Base-by-base conservation (phyloP, 192 early-diverging fungal genomes). In the Umbelopsis isabellina region DNA sequence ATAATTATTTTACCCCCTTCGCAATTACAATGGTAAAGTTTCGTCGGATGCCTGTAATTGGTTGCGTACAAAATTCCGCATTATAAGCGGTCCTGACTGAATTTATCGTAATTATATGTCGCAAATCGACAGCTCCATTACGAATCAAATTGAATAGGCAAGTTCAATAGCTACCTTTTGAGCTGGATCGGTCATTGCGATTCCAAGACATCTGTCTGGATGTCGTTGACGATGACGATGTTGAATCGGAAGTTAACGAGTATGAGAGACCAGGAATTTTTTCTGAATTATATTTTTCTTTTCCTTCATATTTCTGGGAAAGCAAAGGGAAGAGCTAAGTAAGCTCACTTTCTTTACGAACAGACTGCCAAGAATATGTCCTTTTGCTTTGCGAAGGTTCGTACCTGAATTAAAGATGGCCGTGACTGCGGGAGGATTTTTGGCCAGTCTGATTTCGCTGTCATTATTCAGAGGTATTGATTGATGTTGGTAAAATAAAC, bases 401-500 rank as follows among this genome's bases (percentile, higher is more conserved):
- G 55, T 61, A 61, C 55, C 55, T 61, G 55, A 61, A 35, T 61
- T 61, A 30, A 61, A 13, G 55, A 35, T 13, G 25, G 27, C 0
- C 10, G 53, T 30, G 27, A 33, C 55, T 61, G 55, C 16, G 55
- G 30, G 13, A 37, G 27, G 27, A 61, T 61, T 11, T 22, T 25
- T 3, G 27, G 16, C 27, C 18, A 15, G 16, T 30, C 13, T 35
- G 55, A 35, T 4, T 25, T n/a, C 18, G 55, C 55, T 15, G 30
- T 30, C 27, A 35, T 61, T 5, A 41, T 41, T 30, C 7, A 41
- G 7, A 41, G 30, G 33, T 18, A 61, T 35, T 18, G 11, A 61
- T 35, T 18, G 51, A 4, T 18, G 3, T 16, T 23, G 30, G 25
- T 0, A 22, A 27, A 12, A 5, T 0, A 35, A 61, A 0, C 11